Evolutionary conservation across 108 stramenopile genomes (phyloP), one percentile per base, ranked within the genome.

Genomic region (Bacterosira constricta): DNA sequence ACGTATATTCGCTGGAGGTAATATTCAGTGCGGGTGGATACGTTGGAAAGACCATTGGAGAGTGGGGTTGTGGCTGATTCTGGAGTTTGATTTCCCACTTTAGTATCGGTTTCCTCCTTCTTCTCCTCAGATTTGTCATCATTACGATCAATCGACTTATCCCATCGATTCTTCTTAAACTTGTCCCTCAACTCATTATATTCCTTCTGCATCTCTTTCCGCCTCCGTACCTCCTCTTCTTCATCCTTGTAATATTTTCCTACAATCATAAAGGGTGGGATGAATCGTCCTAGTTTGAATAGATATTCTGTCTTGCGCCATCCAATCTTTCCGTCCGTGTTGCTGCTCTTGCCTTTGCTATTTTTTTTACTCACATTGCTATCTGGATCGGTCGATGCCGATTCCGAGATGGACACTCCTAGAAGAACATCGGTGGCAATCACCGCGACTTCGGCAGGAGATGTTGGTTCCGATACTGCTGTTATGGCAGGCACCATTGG

Each of bases 281-380:
- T 37, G 18, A 78, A 63, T 49, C 69, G 64, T 4, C 69, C 69
- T 8, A 78, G 63, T 52, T 54, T 60, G 49, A 78, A 66, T 15
- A 78, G 55, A 31, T 69, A 78, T 35, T 70, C 64, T 10, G 77
- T 71, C 49, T 65, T 65, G 4, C 77, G 53, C 77, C 77, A 78
- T 41, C 69, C 69, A n/a, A n/a, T n/a, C n/a, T n/a, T n/a, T n/a
- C n/a, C n/a, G n/a, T n/a, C n/a, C n/a, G n/a, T n/a, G n/a, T n/a
- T n/a, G n/a, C n/a, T n/a, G n/a, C 27, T 44, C 23, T 38, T 23
- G 4, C 50, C 35, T 15, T 34, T 34, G 32, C 53, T 17, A 30
- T 9, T 53, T 3, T 53, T 53, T 27, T 26, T 12, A 10, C 3
- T 30, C 27, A 49, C 26, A 47, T 53, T 44, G 49, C 63, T 30